Evolutionary conservation across 2,329 filamentous ascomycete genomes (phyloP).

Genomic region (Dothiorella sarmentorum): DNA sequence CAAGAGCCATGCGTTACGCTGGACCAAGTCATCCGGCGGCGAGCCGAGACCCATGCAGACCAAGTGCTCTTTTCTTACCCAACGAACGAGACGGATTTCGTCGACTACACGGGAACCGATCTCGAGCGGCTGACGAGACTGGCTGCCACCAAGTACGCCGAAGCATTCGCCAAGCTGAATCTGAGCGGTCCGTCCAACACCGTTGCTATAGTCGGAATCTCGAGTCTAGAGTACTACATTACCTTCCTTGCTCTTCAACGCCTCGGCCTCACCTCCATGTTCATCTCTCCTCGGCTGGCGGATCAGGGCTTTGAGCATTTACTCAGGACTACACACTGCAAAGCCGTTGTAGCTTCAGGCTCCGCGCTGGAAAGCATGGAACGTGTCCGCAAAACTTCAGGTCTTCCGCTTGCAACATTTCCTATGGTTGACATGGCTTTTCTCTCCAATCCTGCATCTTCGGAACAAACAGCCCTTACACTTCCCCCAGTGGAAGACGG

Average conservation of each 20-base stretch:
- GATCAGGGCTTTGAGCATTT: slow-evolving; percentile 15
- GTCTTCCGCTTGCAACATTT: not conserved
- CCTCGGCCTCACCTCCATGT: slow-evolving; percentile 53
- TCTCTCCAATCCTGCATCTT: not conserved
- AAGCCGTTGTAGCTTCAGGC: not conserved
- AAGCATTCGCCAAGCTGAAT: not conserved
- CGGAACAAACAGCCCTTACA: not conserved
- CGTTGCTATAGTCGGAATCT: slow-evolving; percentile 7
- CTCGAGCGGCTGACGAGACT: slow-evolving; percentile 2
- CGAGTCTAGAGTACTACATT: slow-evolving; percentile 27
- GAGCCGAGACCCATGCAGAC: slow-evolving; percentile 4
- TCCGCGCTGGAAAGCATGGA: not conserved
- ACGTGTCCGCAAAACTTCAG: not conserved
- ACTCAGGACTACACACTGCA: not conserved
- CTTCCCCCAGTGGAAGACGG: not conserved
- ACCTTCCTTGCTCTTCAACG: slow-evolving; percentile 53
- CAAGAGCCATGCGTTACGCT: not conserved
- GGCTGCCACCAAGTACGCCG: not conserved
- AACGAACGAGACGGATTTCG: not conserved
- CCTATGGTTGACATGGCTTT: not conserved
- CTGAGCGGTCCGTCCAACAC: not conserved
- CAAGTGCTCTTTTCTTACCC: slow-evolving; percentile 2
- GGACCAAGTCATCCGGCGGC: slow-evolving; percentile 8
- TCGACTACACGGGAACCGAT: slow-evolving; percentile 3
- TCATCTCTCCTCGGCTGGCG: slow-evolving; percentile 54